Conservation (phyloP, 2,329 filamentous ascomycete species). For the Lomentospora prolificans region DNA sequence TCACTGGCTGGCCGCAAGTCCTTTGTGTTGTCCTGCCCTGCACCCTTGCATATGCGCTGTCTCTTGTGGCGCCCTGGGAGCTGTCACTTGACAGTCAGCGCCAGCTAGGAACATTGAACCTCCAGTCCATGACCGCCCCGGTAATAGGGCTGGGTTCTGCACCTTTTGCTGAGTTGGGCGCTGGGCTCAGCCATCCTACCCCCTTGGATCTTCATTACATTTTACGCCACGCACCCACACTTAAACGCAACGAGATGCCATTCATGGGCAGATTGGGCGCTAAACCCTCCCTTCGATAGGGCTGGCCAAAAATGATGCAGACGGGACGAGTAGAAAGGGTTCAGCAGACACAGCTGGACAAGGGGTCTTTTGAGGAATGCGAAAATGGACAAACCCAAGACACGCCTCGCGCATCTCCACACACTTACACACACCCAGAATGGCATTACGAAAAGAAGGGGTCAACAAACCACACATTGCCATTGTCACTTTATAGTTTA, state of each 20-base stretch:
- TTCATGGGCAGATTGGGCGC: not conserved
- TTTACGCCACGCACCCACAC: not conserved
- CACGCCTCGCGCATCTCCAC: too few relatives aligned
- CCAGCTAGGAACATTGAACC: too few relatives aligned
- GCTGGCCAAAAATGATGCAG: not conserved
- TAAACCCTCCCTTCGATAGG: not conserved
- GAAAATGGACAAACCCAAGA: too few relatives aligned
- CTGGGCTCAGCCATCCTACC: not conserved
- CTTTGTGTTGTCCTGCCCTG: not conserved
- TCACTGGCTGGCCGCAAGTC: not conserved
- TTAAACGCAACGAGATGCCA: not conserved
- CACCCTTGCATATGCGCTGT: not conserved
- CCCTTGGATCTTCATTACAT: not conserved
- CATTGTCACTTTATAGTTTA: too few relatives aligned
- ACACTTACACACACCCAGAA: too few relatives aligned
- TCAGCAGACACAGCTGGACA: not conserved
- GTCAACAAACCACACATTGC: too few relatives aligned
- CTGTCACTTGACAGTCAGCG: too few relatives aligned
- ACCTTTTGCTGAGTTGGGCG: not conserved
- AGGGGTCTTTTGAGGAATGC: not conserved
- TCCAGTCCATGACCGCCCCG: too few relatives aligned
- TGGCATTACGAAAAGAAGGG: too few relatives aligned
- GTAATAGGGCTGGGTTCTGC: not conserved
- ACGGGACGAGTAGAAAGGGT: not conserved
- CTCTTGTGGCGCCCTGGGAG: not conserved